These are phyloP conservation scores for Pythium pectinolyticum DNA, from an alignment of 352 stramenopile genomes.

Conservation along the genomic window DNA sequence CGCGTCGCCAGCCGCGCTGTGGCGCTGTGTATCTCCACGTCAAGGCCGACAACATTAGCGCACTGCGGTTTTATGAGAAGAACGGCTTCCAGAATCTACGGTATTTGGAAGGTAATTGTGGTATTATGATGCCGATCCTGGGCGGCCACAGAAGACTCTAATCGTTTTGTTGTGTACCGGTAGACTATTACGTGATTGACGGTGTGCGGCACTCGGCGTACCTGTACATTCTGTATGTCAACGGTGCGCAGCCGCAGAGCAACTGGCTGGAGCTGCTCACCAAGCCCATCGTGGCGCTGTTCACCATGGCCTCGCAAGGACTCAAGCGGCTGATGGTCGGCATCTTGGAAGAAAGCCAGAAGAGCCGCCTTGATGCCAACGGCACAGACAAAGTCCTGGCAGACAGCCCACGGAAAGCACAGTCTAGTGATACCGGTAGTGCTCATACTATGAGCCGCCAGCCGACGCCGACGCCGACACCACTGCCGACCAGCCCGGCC, in stretches of 20 bases:
- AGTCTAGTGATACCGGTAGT: no score
- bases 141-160: no score
- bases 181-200: slow-evolving; percentile 89
- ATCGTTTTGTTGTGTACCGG: slow-evolving; percentile 9
- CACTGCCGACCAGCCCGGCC: slow-evolving; percentile 6
- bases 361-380: neutral
- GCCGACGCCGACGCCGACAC: neutral
- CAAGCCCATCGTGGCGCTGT: slow-evolving; percentile 42
- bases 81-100: slow-evolving; percentile 93
- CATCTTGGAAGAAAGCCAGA: slow-evolving; percentile 44
- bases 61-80: slow-evolving; percentile 96
- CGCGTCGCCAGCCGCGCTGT: slow-evolving; percentile 71
- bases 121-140: neutral
- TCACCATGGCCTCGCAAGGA: slow-evolving; percentile 64
- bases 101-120: slow-evolving; percentile 84
- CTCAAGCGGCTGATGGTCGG: slow-evolving; percentile 63
- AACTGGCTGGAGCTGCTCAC: slow-evolving; percentile 59
- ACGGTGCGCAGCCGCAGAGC: slow-evolving; percentile 55
- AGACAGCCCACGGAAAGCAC: slow-evolving; percentile 17
- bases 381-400: neutral
- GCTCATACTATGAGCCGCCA: slow-evolving; percentile 19
- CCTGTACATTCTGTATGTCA: slow-evolving; percentile 86
- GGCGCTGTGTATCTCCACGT: slow-evolving; percentile 96
- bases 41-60: slow-evolving; percentile 93
- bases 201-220: slow-evolving; percentile 78